Evolutionary conservation across 2,329 filamentous ascomycete species (phyloP), one percentile per base, ranked within the genome.

Genomic region (Alternaria triticimaculans): DNA sequence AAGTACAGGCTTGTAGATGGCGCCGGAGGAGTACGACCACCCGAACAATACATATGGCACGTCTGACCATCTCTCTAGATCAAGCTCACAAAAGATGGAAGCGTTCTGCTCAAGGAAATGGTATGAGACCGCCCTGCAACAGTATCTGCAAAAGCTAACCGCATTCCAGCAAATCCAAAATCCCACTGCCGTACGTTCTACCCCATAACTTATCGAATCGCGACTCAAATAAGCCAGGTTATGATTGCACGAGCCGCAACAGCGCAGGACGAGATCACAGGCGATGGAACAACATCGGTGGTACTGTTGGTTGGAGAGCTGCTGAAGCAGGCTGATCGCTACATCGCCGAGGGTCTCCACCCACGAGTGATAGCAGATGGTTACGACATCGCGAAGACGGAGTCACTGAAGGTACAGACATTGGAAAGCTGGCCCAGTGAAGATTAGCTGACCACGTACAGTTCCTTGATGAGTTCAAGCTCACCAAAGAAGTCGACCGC

Each of bases 11-110:
- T 89, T 75, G 87, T 89, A 54, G 88, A 90, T 75, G 88, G 88
- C 68, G 84, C 88, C 64, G 88, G 88, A 72, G 84, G 81, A 77
- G 85, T 87, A 85, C 67, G 84, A 72, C 7, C 23, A 15, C 10
- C 12, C 10, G 9, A 14, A 23, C 10, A 8, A 48, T 18, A 10
- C 7, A 20, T 28, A 45, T 33, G 20, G 63, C 59, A 43, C 54
- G 58, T 75, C 75, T 69, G 54, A 64, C 64, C 10, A 63, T 23
- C 58, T 18, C 8, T 53, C 79, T 73, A 96, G 89, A 99, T 99
- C 85, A 99, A 99, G 85, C 88, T 99, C 80, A 99, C 96, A 74
- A 99, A 99, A 83, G 96, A 99, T 84, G 96, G 96, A 80, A 97
- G 97, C 77, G 95, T 98, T 65, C 85, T 90, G 70, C 77, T 90